Percentiles rank a stretch among this genome's conserved stretches.
Conservation (phyloP, 225 moss, liverwort and hornwort species). For the Sphagnum tenellum region DNA sequence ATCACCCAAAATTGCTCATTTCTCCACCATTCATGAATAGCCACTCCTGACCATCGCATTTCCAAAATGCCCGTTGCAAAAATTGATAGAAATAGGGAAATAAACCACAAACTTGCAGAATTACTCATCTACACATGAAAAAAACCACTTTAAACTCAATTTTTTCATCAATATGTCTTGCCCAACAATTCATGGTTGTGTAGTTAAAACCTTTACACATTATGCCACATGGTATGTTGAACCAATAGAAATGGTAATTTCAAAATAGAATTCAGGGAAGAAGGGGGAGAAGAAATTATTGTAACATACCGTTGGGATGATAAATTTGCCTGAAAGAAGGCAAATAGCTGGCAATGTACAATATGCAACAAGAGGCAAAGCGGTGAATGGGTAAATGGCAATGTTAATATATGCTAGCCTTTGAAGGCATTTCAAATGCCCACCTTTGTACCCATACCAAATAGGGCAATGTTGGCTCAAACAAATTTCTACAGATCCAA, state of each 20-base stretch:
- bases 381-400: conserved; percentile 83
- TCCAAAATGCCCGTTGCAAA: conserved; percentile 91
- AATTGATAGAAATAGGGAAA: conserved; percentile 78
- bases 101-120: conserved; percentile 83
- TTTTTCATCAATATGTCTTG: too few species aligned
- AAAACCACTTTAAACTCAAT: too few species aligned
- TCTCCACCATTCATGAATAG: conserved; percentile 96
- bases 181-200: too few species aligned
- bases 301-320: conserved; percentile 72
- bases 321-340: conserved; percentile 86
- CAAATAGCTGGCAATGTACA: conserved; percentile 92
- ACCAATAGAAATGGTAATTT: not conserved
- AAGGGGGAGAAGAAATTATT: conserved; percentile 2
- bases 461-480: conserved; percentile 89
- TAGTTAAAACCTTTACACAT: too few species aligned
- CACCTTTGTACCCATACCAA: conserved; percentile 69
- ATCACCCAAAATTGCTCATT: conserved; percentile 99
- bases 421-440: conserved; percentile 79
- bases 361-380: conserved; percentile 85
- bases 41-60: conserved; percentile 86
- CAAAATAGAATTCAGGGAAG: not conserved
- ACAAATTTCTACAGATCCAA: conserved; percentile 86
- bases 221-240: not conserved
- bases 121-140: conserved; percentile 67
- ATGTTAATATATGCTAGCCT: conserved; percentile 91